Base-by-base conservation (phyloP, 1,139 yeast genomes). In the Zygosaccharomyces sapae region DNA sequence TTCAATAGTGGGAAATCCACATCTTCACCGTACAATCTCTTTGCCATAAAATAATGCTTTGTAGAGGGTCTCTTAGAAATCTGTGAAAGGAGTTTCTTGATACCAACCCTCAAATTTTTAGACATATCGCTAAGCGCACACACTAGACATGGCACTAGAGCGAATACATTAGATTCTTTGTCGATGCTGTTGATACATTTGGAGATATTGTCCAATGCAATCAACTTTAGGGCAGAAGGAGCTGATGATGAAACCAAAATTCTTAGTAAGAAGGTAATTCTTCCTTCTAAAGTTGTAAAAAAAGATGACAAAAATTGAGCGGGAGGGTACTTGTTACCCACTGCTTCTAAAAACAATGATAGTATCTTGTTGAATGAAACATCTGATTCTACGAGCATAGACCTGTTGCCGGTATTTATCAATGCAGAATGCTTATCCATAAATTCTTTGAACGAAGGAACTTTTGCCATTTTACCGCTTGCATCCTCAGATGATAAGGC, bases 211-310 rank as follows among this genome's bases (percentile, higher is more conserved):
- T 69, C 64, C 48, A 82, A 65, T 1, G 83, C 71, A 16, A 72
- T 65, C 18, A 76, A 58, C 61, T 87, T 75, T 13, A 79, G 74
- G 22, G 76, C 71, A 10, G 76, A 58, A 37, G 92, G 92, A 4
- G 80, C 72, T 1, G 77, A 70, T 4, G 80, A 75, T 3, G 85
- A 75, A 33, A 79, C 71, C 0, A 81, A 66, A 8, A 79, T 68
- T 61, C 89, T 72, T n/a, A 80, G 57, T 41, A 81, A 62, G 59
- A 83, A 85, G 0, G 88, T 75, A 16, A 79, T 54, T 33, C 73
- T 70, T 1, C 73, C 56, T 58, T 74, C 80, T 7, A 61, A 45
- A 9, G 68, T 61, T 1, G 64, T 52, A 44, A 75, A 72, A 12
- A 67, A 64, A 0, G 62, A 53, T 0, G 66, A 55, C 31, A 71